Evolutionary conservation across 2,329 filamentous ascomycete genomes (phyloP), one percentile per base, ranked within the genome.

Genomic region (Epichloe brachyelytri): DNA sequence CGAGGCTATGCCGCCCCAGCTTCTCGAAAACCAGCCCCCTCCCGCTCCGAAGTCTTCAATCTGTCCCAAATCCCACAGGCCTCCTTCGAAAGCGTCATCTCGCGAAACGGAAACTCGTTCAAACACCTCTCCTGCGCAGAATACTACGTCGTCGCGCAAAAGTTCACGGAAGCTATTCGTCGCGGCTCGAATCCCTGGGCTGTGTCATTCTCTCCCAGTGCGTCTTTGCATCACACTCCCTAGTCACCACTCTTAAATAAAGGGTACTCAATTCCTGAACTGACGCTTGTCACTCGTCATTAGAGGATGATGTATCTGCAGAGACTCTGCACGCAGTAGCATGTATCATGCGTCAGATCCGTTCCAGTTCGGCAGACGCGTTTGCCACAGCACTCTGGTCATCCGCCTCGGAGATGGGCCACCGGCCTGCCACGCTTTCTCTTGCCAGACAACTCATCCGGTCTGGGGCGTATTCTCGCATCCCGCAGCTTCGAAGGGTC

Each of bases 381-480:
- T 59, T 66, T 19, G 51, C 57, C 33, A 46, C 54, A 1, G 53
- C 54, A 17, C 53, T 70, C 50, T 65, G 67, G 59, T 52, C 59
- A 37, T 58, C 60, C 5, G 67, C 68, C 10, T 62, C 66, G 1
- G 60, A 58, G 14, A 56, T 59, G 48, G 62, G 65, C 33, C 56
- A 64, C 49, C 55, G 54, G 4, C 53, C 59, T 30, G 62, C 67
- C 17, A 65, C 63, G n/a, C 49, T 70, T 11, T 61, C 59, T 2
- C 50, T 64, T 3, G 56, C 55, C 14, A 54, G 59, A 20, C 52
- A 59, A 1, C 51, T 67, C 41, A 51, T 58, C 22, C 52, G 49
- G 6, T 47, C 47, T 1, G 54, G 57, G 30, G 41, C 46, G 10
- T 65, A 61, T 52, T 57, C 57, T 15, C 47, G 52, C 12, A 47